Conservation (phyloP, 352 stramenopile genomes). For the Phytophthora sansomeana region DNA sequence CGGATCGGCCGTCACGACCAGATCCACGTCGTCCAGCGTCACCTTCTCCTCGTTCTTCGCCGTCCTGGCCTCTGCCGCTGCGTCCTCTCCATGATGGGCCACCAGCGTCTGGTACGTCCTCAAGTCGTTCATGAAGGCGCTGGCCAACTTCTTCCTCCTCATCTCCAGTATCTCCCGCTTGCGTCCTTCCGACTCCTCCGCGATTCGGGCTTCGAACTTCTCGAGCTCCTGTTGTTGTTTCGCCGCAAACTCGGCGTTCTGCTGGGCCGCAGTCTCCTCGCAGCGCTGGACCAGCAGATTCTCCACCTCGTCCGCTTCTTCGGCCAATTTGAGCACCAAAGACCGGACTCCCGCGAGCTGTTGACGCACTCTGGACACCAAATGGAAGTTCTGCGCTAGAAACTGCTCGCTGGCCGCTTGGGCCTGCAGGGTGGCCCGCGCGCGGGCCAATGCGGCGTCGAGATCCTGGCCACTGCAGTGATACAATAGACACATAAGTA, state of each 20-base stretch:
- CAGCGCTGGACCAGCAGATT: conserved; percentile 69
- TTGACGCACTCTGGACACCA: conserved; percentile 60
- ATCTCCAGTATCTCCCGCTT: conserved; percentile 66
- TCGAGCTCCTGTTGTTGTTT: conserved; percentile 82
- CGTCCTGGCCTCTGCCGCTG: conserved; percentile 10
- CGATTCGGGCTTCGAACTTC: conserved; percentile 66
- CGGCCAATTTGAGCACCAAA: conserved; percentile 65
- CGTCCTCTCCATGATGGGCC: conserved; percentile 54
- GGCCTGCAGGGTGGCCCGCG: conserved; percentile 59
- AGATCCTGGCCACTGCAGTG: conserved; percentile 60
- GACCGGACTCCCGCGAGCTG: conserved; percentile 54
- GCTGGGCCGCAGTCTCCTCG: conserved; percentile 73
- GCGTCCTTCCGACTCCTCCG: conserved; percentile 70
- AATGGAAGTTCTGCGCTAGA: conserved; percentile 68
- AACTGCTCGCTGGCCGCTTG: conserved; percentile 78
- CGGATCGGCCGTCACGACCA: conserved; percentile 69
- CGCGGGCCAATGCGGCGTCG: conserved; percentile 40
- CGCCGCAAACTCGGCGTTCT: conserved; percentile 78
- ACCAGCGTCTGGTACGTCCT: conserved; percentile 83
- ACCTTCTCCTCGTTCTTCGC: conserved; percentile 31
- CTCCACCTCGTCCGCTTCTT: conserved; percentile 76
- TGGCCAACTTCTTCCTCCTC: conserved; percentile 59
- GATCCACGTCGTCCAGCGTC: conserved; percentile 77
- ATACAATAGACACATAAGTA: conserved; percentile 12
- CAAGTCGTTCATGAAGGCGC: conserved; percentile 80